Percentiles rank a stretch among this genome's conserved stretches.
These are phyloP conservation scores for Chytriomyces sp. DNA, from an alignment of 192 early-diverging fungal genomes.

Conservation along the genomic window DNA sequence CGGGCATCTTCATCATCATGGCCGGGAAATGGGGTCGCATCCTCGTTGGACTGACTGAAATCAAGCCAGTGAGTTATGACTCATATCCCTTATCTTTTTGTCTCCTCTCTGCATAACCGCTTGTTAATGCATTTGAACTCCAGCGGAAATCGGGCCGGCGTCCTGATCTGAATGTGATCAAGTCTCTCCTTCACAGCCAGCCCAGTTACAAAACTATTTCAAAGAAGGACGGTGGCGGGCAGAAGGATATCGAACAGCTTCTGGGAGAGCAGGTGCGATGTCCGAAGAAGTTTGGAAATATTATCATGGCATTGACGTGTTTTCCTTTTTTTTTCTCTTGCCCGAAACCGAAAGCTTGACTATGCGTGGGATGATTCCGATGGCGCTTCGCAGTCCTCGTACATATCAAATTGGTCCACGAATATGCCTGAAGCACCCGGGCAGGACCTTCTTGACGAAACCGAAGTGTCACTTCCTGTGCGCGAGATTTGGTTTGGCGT, in stretches of 20 bases:
- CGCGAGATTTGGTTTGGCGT: constrained; percentile 29
- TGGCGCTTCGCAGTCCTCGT: not conserved
- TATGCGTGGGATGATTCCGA: not conserved
- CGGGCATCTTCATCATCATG: constrained; percentile 6
- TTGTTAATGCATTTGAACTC: too few relatives aligned
- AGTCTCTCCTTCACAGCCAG: constrained; percentile 9
- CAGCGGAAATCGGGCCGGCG: not conserved
- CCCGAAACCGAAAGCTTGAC: not conserved
- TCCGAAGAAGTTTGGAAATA: not conserved
- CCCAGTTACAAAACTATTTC: not conserved
- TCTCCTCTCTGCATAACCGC: not conserved
- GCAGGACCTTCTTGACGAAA: not conserved
- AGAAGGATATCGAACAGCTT: not conserved
- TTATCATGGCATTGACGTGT: not conserved
- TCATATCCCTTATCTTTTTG: not conserved
- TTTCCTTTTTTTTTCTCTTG: not conserved
- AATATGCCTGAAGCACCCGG: constrained; percentile 18
- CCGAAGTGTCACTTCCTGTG: constrained; percentile 12
- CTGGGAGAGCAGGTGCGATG: not conserved
- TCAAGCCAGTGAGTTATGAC: constrained; percentile 9
- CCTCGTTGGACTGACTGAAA: constrained; percentile 20
- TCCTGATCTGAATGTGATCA: constrained; percentile 21
- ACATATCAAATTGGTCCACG: not conserved
- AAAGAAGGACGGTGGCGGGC: not conserved
- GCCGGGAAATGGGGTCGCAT: constrained; percentile 31